phyloP scores from a whole-genome alignment of 1,139 yeast species.

The Zhuliangozyma blackwelliae region DNA sequence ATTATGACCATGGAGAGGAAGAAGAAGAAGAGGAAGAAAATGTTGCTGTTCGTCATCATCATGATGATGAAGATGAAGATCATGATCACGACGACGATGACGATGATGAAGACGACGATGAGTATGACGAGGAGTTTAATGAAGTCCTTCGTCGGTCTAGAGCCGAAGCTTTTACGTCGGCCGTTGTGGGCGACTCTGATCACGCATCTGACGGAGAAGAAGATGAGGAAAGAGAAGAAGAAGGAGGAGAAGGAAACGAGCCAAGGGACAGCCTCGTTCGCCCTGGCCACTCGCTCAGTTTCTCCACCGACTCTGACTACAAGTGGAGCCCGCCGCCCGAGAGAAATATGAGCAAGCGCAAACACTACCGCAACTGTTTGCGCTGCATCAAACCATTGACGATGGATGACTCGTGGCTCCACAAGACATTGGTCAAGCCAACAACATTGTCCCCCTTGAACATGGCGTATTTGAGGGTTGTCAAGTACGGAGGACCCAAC shows the following conservation, averaged over 20 bases:
- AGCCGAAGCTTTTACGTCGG: not conserved
- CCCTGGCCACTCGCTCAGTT: slow-evolving; percentile 2
- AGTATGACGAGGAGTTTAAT: slow-evolving; percentile 19
- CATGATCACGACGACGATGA: slow-evolving; percentile 4
- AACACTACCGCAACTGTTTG: slow-evolving; percentile 49
- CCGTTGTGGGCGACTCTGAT: slow-evolving; percentile 21
- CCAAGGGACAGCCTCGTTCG: not conserved
- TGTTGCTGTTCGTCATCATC: not conserved
- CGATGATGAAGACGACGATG: slow-evolving; percentile 12
- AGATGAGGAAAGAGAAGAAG: slow-evolving; percentile 18
- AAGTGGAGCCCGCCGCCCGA: slow-evolving; percentile 49
- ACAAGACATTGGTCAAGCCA: slow-evolving; percentile 44
- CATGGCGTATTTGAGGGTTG: slow-evolving; percentile 19
- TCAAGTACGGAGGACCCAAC: slow-evolving; percentile 15
- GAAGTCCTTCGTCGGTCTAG: slow-evolving; percentile 6
- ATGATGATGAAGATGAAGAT: slow-evolving; percentile 3
- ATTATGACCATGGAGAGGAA: too few relatives aligned
- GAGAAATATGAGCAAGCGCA: slow-evolving; percentile 37
- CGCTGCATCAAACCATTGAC: slow-evolving; percentile 55
- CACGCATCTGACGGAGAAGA: slow-evolving; percentile 39
- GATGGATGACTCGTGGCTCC: slow-evolving; percentile 53
- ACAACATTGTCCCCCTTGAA: slow-evolving; percentile 30
- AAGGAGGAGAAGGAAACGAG: slow-evolving; percentile 13
- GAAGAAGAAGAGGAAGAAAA: too few relatives aligned
- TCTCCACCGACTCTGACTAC: slow-evolving; percentile 10